Percentiles rank a stretch among this genome's conserved stretches.
Evolutionary conservation across 2,329 filamentous ascomycete species (phyloP).

Genomic region (Colletotrichum agaves): DNA sequence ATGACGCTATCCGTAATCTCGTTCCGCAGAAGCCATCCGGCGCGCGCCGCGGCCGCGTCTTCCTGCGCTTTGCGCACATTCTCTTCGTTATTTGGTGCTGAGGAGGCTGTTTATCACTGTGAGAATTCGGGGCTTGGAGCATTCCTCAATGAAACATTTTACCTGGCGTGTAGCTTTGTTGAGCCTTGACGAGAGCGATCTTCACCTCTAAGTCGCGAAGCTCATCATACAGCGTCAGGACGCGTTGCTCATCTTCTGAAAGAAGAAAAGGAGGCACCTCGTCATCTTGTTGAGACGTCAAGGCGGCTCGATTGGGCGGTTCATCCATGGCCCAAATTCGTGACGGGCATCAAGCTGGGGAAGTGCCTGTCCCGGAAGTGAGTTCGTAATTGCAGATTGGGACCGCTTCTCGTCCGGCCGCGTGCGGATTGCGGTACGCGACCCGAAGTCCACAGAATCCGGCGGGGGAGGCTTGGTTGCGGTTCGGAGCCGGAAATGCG

Average conservation of each 20-base stretch:
- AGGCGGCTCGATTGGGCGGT: constrained; percentile 6
- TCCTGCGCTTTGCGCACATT: constrained; percentile 66
- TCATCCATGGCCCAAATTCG: constrained; percentile 42
- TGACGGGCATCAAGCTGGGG: constrained; percentile 1
- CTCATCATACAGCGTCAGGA: constrained; percentile 77
- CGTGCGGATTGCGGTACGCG: constrained; percentile 27
- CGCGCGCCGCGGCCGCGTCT: constrained; percentile 76
- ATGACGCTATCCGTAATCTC: constrained; percentile 76
- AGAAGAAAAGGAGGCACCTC: constrained; percentile 59
- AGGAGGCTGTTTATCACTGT: neutral
- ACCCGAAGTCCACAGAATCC: constrained; percentile 4
- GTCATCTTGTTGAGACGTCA: constrained; percentile 45
- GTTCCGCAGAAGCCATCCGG: constrained; percentile 75
- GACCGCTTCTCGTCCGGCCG: constrained; percentile 12
- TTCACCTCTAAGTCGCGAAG: constrained; percentile 78
- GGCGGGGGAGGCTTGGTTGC: neutral
- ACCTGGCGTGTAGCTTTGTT: constrained; percentile 52
- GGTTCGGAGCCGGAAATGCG: constrained; percentile 12
- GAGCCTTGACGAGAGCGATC: constrained; percentile 71
- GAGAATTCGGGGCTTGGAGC: neutral
- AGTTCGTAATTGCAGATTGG: neutral
- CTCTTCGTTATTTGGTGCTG: constrained; percentile 11
- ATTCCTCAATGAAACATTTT: constrained; percentile 4
- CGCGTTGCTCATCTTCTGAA: constrained; percentile 72
- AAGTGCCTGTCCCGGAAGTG: neutral